These are phyloP conservation scores for Klebsormidium nitens DNA, from an alignment of 139 green algal genomes.

Conservation along the genomic window DNA sequence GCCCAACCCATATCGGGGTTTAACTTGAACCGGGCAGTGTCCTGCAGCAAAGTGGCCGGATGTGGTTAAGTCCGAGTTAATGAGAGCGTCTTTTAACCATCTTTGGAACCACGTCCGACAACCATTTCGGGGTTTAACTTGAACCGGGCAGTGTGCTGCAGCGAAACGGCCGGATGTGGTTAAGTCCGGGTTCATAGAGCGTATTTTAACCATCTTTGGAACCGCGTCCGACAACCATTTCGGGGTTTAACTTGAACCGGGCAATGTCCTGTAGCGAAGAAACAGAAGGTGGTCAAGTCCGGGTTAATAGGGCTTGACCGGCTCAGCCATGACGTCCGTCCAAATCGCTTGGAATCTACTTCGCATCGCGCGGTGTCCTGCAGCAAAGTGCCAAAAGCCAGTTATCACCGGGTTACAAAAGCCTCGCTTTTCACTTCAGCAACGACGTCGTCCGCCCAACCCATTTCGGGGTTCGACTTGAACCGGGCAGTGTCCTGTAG, in stretches of 20 bases:
- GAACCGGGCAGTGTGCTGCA: constrained; percentile 27
- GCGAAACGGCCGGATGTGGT: constrained; percentile 12
- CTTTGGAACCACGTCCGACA: background rate
- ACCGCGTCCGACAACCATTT: background rate
- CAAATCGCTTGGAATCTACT: too few relatives aligned
- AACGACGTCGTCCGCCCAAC: background rate
- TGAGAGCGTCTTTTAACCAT: background rate
- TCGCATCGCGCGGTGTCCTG: too few relatives aligned
- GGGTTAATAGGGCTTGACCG: background rate
- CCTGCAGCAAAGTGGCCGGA: constrained; percentile 17
- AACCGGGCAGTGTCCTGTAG: constrained; percentile 30
- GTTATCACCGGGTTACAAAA: too few relatives aligned
- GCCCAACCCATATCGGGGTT: background rate
- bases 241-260: constrained; percentile 15
- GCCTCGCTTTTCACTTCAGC: too few relatives aligned
- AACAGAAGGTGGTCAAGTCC: background rate
- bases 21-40: constrained; percentile 33
- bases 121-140: background rate
- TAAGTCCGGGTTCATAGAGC: background rate
- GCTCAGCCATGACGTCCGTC: background rate
- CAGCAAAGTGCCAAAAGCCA: too few relatives aligned
- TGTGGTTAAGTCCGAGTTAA: background rate
- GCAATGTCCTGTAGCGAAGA: constrained; percentile 26
- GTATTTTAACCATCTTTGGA: background rate
- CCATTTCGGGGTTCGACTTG: background rate